Base-by-base conservation (phyloP, 768 basidiomycete genomes). In the Mycena chlorophos region DNA sequence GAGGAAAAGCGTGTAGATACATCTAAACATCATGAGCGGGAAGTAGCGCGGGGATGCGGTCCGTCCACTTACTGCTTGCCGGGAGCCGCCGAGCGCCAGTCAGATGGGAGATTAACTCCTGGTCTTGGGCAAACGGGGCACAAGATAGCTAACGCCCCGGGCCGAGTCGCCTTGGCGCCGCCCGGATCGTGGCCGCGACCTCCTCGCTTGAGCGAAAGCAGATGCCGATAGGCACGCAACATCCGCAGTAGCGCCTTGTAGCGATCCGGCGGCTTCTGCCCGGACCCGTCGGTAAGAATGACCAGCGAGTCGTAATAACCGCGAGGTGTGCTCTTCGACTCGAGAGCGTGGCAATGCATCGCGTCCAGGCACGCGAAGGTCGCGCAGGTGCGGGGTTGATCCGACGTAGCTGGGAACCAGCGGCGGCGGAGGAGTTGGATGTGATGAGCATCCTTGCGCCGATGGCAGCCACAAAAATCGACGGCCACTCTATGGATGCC, bases 401-500 rank as follows among this genome's bases (percentile, higher is more conserved):
- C n/a, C 8, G 37, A 30, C 8, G 60, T 64, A 13, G 63, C 57
- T 12, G 60, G 57, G 22, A 28, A 64, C 29, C 49, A 48, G 2
- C 54, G 25, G 5, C 19, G 49, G 20, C 57, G 56, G 4, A 58
- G 40, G 5, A 64, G 50, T 25, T 63, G 62, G 2, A 49, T 16
- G 28, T 3, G 37, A 37, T 2, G 8, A 17, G 3, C 23, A 25
- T 20, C 55, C 20, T 39, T 29, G 38, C 25, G 49, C 20, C 20
- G 30, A 6, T 46, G 43, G 14, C 53, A 54, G 2, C 47, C 47
- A 51, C 75, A 76, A 51, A 67, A 75, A 50, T 68, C 60, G 0
- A 75, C 29, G 4, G 28, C 51, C 3, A 75, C 65, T 2, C 58
- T 29, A 48, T 74, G 73, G 17, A 76, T 65, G 0, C 69, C 72